Base-by-base conservation (phyloP, 148 eudicot genomes). In the Nepenthes mirabilis region DNA sequence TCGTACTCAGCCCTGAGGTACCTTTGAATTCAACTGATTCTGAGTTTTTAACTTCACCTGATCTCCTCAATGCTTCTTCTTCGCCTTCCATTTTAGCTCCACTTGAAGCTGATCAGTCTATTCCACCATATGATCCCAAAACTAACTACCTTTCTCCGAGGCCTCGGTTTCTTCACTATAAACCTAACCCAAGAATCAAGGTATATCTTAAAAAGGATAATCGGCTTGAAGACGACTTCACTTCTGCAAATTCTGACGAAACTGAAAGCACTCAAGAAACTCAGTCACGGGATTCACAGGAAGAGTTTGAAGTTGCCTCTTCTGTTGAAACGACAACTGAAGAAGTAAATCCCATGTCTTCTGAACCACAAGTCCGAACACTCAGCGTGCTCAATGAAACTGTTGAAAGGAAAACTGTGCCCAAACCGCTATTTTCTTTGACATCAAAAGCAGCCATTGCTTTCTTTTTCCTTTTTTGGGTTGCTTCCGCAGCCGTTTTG, bases 141-240 rank as follows among this genome's bases (percentile, higher is more conserved):
- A 84, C 74, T 14, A 86, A 93, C 51, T 93, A 61, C 61, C 88
- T 88, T 34, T 93, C 98, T 0, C 98, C 98, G 47, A 79, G 98
- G 84, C 98, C 98, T 65, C 96, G 76, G 59, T 93, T 85, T 70
- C 86, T 86, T 40, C 82, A 69, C 59, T 93, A 93, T 68, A 89
- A 74, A 36, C 95, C 98, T 1, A 80, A 79, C 67, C 84, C 84
- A 0, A 74, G 84, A 70, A 70, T 72, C 7, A 80, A 80, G 54
- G 65, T 52, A 65, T 72, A 80, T 64, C 64, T 75, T 53, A 78
- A 70, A 60, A 75, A 77, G 49, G 70, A 61, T 32, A 65, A 75
- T 45, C 64, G 53, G 50, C 70, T 83, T 33, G 91, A 90, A 50
- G 91, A 82, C 9, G 73, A 74, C 32, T 72, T 77, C 60, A 5